A percentile compares a stretch with the other conserved stretches of the same genome.
phyloP scores from a whole-genome alignment of 306 rosid genomes.

The Quillaja saponaria region DNA sequence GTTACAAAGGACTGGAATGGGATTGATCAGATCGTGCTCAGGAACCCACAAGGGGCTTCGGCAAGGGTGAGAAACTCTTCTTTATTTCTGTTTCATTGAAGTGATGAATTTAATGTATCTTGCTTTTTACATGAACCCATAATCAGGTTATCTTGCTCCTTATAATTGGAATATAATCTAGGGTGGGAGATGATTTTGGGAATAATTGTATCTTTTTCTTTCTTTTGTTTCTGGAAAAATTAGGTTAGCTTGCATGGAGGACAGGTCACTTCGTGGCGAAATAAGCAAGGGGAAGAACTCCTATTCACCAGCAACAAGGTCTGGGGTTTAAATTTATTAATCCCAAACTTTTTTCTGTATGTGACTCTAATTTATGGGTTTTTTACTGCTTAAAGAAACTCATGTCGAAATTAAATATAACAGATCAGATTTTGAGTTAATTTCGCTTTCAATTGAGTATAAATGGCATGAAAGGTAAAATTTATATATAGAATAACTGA shows the following conservation, averaged over 20 bases:
- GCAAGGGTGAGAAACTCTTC: slow-evolving; percentile 59
- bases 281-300: slow-evolving; percentile 86
- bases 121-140: slow-evolving; percentile 7
- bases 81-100: slow-evolving; percentile 8
- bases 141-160: slow-evolving; percentile 14
- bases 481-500: slow-evolving; percentile 4
- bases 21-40: slow-evolving; percentile 65
- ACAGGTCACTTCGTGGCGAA: slow-evolving; percentile 89
- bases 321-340: slow-evolving; percentile 6
- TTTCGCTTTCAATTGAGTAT: slow-evolving; percentile 11
- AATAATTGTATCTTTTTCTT: slow-evolving; percentile 23
- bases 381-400: slow-evolving; percentile 9
- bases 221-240: slow-evolving; percentile 40
- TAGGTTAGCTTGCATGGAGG: slow-evolving; percentile 93
- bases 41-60: slow-evolving; percentile 71
- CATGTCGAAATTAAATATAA: slow-evolving; percentile 20
- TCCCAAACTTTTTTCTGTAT: not conserved
- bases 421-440: not conserved
- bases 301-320: slow-evolving; percentile 93
- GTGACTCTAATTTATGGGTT: slow-evolving; percentile 12
- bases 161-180: slow-evolving; percentile 6
- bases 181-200: slow-evolving; percentile 7
- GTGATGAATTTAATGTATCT: slow-evolving; percentile 14
- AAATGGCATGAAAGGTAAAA: slow-evolving; percentile 1
- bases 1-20: slow-evolving; percentile 81